A percentile compares a stretch with the other conserved stretches of the same genome.
Evolutionary conservation across 805 yeast genomes (phyloP).

Genomic region (Maudiozyma barnettii): DNA sequence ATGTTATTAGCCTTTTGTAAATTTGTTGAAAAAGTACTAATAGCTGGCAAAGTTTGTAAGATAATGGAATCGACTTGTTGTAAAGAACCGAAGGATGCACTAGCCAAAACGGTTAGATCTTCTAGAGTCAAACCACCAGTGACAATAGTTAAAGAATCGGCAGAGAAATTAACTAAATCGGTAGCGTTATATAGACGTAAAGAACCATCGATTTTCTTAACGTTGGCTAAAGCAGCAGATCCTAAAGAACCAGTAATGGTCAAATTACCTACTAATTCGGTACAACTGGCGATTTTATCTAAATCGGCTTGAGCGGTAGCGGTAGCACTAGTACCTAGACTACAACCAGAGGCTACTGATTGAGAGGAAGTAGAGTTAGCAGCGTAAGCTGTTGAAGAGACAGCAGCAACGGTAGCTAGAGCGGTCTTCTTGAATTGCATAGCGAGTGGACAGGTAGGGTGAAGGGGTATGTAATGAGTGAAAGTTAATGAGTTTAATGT

Average conservation of each 20-base stretch:
- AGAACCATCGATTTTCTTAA: conserved; percentile 70
- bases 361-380: conserved; percentile 10
- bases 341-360: conserved; percentile 49
- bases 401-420: conserved; percentile 22
- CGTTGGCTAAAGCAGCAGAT: conserved; percentile 60
- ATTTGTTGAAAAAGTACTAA: conserved; percentile 57
- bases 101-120: conserved; percentile 54
- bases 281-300: conserved; percentile 63
- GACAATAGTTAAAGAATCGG: conserved; percentile 69
- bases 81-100: conserved; percentile 68
- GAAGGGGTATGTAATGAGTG: background rate
- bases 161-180: conserved; percentile 52
- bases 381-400: conserved; percentile 33
- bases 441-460: background rate
- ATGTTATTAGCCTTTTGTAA: conserved; percentile 66
- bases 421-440: conserved; percentile 51
- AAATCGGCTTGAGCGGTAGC: conserved; percentile 76
- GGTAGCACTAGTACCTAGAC: conserved; percentile 50
- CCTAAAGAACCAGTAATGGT: conserved; percentile 57
- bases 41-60: conserved; percentile 81
- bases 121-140: conserved; percentile 58
- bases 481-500: background rate
- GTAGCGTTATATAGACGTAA: conserved; percentile 60
- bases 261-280: conserved; percentile 72
- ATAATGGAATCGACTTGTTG: conserved; percentile 72